A percentile compares a stretch with the other conserved stretches of the same genome.
phyloP scores from a whole-genome alignment of 106 monocot genomes.

The Phalaenopsis aphrodite region DNA sequence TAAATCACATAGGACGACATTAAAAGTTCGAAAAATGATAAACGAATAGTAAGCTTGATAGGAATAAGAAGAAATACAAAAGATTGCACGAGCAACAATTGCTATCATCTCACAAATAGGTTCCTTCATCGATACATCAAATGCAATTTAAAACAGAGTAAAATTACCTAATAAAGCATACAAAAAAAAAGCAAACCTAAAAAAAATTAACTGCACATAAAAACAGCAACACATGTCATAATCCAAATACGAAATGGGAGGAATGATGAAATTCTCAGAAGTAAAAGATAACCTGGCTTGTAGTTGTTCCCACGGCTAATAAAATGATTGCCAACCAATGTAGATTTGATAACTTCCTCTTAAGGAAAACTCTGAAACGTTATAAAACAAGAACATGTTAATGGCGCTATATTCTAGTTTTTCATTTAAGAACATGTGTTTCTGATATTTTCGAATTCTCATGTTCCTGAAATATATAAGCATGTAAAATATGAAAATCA shows the following conservation, averaged over 20 bases:
- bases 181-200: not conserved
- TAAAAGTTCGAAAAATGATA: too few relatives aligned
- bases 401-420: not conserved
- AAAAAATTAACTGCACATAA: not conserved
- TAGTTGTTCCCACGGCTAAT: constrained; percentile 85
- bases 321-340: constrained; percentile 94
- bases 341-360: constrained; percentile 66
- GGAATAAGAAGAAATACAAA: too few relatives aligned
- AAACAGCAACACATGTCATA: not conserved
- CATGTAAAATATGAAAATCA: constrained; percentile 6
- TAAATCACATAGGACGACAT: too few relatives aligned
- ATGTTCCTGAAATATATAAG: not conserved
- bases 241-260: not conserved
- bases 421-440: not conserved
- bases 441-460: not conserved
- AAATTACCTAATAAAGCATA: not conserved
- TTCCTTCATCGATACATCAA: not conserved
- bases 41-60: too few relatives aligned
- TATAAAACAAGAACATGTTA: constrained; percentile 5
- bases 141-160: not conserved
- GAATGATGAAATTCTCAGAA: not conserved
- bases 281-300: constrained; percentile 63
- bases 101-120: not conserved
- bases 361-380: constrained; percentile 61
- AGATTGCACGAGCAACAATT: not conserved